Percentiles rank a stretch among this genome's conserved stretches.
Conservation (phyloP, 371 early-diverging fungal species). For the Dinochytrium kinnereticum region DNA sequence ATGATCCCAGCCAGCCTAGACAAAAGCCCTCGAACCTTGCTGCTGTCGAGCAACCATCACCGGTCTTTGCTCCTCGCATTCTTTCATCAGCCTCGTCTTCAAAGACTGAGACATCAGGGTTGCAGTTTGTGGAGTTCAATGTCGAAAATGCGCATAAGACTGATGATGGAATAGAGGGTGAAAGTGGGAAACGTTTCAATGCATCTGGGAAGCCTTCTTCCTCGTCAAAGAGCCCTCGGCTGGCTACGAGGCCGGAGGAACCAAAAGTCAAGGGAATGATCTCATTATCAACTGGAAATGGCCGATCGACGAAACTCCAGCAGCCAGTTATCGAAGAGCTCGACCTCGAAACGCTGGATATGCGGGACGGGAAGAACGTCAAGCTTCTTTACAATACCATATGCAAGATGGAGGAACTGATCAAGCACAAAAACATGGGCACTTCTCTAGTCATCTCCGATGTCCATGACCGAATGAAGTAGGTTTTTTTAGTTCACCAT, state of each 20-base stretch:
- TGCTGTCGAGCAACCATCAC: neutral
- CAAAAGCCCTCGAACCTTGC: neutral
- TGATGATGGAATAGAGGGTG: neutral
- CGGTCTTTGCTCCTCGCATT: neutral
- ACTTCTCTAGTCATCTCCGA: neutral
- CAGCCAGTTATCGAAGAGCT: neutral
- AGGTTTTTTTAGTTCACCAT: neutral
- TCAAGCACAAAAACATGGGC: neutral
- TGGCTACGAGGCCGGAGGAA: neutral
- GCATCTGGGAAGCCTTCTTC: too few species aligned
- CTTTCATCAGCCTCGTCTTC: neutral
- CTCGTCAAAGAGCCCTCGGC: too few species aligned
- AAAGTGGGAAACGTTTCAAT: too few species aligned
- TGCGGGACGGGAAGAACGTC: neutral
- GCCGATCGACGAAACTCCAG: neutral
- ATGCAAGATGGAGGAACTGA: neutral
- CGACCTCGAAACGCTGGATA: neutral
- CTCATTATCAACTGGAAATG: neutral
- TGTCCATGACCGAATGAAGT: constrained; percentile 1
- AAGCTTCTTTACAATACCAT: constrained; percentile 8
- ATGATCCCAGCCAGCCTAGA: neutral
- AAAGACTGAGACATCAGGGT: neutral
- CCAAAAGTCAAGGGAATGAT: neutral
- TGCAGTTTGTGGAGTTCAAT: neutral
- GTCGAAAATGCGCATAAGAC: neutral